phyloP scores from a whole-genome alignment of 2,329 filamentous ascomycete species.

The Pseudogymnoascus sp. region DNA sequence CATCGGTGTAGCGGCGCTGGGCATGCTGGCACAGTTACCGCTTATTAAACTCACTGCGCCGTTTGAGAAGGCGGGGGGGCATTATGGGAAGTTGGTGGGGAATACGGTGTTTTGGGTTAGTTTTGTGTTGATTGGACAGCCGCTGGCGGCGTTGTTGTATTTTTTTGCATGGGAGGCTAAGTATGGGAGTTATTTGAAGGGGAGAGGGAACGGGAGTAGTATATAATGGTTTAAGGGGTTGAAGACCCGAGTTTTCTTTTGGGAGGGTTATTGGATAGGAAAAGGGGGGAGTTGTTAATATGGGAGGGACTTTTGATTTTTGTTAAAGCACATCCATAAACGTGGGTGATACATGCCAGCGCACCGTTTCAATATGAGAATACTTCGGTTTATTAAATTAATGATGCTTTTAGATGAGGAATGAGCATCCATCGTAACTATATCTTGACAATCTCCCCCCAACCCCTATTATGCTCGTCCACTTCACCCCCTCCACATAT shows the following conservation, averaged over 20 bases:
- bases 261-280: neutral
- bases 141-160: conserved; percentile 83
- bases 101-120: conserved; percentile 96
- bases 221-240: neutral
- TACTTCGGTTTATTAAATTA: no score
- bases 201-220: neutral
- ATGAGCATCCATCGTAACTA: no score
- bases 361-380: no score
- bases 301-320: neutral
- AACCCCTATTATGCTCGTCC: no score
- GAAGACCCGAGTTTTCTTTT: neutral
- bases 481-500: neutral
- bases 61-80: conserved; percentile 68
- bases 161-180: conserved; percentile 99
- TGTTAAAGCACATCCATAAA: no score
- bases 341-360: no score
- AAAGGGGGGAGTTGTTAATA: neutral
- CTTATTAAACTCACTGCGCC: conserved; percentile 74
- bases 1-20: conserved; percentile 86
- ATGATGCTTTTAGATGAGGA: no score
- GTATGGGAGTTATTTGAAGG: conserved; percentile 57
- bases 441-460: no score
- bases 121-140: conserved; percentile 92
- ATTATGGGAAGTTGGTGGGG: conserved; percentile 69
- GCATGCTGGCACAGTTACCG: conserved; percentile 90